phyloP scores from a whole-genome alignment of 768 basidiomycete genomes.

The Pleurotus sapidus region DNA sequence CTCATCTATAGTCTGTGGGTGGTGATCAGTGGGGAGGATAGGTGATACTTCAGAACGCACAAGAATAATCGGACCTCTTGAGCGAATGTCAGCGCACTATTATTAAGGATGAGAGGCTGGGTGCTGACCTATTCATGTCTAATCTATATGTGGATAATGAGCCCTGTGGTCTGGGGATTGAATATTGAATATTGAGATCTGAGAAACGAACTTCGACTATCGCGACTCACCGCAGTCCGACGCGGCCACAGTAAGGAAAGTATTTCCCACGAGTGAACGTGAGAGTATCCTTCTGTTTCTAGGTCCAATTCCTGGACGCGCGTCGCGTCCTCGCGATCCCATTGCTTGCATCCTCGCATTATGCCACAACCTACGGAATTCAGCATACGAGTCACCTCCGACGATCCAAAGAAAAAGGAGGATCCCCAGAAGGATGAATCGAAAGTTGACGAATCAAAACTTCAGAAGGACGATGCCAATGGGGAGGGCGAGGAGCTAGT shows the following conservation, averaged over 20 bases:
- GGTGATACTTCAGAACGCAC: neutral
- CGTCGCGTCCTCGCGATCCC: constrained; percentile 31
- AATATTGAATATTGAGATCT: no score
- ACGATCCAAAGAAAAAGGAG: constrained; percentile 75
- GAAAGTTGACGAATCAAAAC: constrained; percentile 54
- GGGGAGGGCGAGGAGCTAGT: constrained; percentile 81
- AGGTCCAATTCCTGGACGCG: constrained; percentile 34
- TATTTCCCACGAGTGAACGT: constrained; percentile 17
- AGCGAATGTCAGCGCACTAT: neutral
- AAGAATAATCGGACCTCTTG: neutral
- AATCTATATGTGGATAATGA: neutral
- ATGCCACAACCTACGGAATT: constrained; percentile 64
- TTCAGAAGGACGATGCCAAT: constrained; percentile 47
- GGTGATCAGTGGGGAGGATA: neutral
- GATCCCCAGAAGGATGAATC: constrained; percentile 46
- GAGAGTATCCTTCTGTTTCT: constrained; percentile 20
- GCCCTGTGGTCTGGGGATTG: no score
- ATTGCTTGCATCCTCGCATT: constrained; percentile 15
- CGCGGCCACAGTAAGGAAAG: no score
- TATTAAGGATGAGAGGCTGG: no score
- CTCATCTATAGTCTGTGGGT: neutral
- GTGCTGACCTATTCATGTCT: neutral
- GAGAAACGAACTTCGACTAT: no score
- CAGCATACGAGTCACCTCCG: constrained; percentile 60
- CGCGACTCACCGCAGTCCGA: no score